Base-by-base conservation (phyloP, 140 eudicot genomes). In the Senecio squalidus region DNA sequence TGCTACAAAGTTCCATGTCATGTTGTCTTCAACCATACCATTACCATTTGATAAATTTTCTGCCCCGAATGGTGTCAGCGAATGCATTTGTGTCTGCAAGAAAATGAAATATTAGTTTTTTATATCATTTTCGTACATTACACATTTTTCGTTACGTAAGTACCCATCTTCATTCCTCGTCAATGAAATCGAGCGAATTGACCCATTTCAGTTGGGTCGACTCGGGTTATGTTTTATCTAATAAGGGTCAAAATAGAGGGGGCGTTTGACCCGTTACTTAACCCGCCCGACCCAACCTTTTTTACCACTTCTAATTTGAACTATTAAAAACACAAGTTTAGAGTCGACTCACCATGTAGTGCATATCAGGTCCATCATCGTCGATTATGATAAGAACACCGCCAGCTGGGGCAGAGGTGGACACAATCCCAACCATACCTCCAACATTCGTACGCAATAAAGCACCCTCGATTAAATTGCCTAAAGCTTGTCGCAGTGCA, bases 341-440 rank as follows among this genome's bases (percentile, higher is more conserved):
- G 28, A 64, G 24, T 66, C 18, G 38, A 38, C 71, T 18, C 78
- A 91, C 98, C 98, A 92, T 92, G 70, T 87, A 87, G 68, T 86
- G 98, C 98, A 92, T 92, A 66, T 92, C 98, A 22, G 95, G 98
- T 34, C 98, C 98, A 66, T 92, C 89, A 60, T 92, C 98, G 44
- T 92, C 98, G 15, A 92, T 82, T 47, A 87, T 70, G 27, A 92
- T 73, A 26, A 92, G 95, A 54, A 78, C 89, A 47, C 93, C 98
- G 9, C 98, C 98, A 18, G 96, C 95, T 38, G 96, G 98, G 6
- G 98, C 93, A 55, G 59, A 62, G 2, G 90, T 74, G 53, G 89
- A 84, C 28, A 80, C 62, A 10, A 92, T 84, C 67, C 84, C 93
- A 44, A 92, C 76, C 69, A 75, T 84, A 62, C 98, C 96, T 41